Evolutionary conservation across 2,329 filamentous ascomycete species (phyloP).

Genomic region (Chaetomiaceae sp.): DNA sequence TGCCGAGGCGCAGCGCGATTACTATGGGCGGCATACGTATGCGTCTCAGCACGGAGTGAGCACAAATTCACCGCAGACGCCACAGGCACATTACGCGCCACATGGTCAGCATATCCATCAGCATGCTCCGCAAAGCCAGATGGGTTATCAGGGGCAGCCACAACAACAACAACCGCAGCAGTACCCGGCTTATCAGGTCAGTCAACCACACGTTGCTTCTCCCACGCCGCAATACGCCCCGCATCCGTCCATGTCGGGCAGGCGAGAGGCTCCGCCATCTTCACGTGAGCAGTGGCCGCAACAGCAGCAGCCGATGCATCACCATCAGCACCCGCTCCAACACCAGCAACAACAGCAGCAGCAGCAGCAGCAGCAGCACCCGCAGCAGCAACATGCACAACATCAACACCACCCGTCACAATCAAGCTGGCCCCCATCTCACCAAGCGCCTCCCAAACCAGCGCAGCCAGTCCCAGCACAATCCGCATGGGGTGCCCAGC

Average conservation of each 20-base stretch:
- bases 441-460: slow-evolving; percentile 22
- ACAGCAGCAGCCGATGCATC: slow-evolving; percentile 23
- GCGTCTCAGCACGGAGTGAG: slow-evolving; percentile 30
- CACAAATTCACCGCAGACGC: slow-evolving; percentile 30
- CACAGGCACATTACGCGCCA: slow-evolving; percentile 24
- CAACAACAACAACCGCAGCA: slow-evolving; percentile 31
- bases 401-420: slow-evolving; percentile 19
- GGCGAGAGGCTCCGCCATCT: slow-evolving; percentile 38
- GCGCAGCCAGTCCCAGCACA: slow-evolving; percentile 20
- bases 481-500: slow-evolving; percentile 26
- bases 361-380: slow-evolving; percentile 24
- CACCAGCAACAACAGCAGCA: slow-evolving; percentile 20
- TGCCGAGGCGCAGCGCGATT: slow-evolving; percentile 39
- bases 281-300: slow-evolving; percentile 36
- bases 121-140: slow-evolving; percentile 24
- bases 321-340: slow-evolving; percentile 16
- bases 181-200: slow-evolving; percentile 40
- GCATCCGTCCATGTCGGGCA: slow-evolving; percentile 41
- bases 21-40: slow-evolving; percentile 40
- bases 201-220: slow-evolving; percentile 38
- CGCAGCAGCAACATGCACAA: slow-evolving; percentile 15
- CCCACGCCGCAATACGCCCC: slow-evolving; percentile 52
- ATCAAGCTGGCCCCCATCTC: slow-evolving; percentile 10
- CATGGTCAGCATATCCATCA: slow-evolving; percentile 20
- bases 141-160: slow-evolving; percentile 25